Evolutionary conservation across 2,329 filamentous ascomycete genomes (phyloP).

Genomic region (Fusarium marasasianum): DNA sequence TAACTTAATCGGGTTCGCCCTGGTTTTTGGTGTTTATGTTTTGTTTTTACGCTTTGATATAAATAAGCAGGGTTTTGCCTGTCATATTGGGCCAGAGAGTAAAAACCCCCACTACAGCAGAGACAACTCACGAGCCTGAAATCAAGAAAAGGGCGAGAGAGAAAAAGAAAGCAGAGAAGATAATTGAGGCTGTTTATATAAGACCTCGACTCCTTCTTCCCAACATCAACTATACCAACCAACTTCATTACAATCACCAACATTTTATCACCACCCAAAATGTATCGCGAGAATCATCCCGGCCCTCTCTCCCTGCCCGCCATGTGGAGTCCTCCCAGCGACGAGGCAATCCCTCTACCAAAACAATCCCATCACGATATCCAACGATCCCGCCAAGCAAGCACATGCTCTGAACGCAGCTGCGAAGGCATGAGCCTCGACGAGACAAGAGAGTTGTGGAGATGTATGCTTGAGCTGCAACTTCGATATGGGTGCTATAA

Average conservation of each 20-base stretch:
- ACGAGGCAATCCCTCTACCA: slow-evolving; percentile 18
- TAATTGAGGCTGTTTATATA: slow-evolving; percentile 4
- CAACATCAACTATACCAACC: neutral
- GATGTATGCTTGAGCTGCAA: slow-evolving; percentile 60
- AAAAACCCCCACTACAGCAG: slow-evolving; percentile 28
- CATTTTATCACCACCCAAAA: slow-evolving; percentile 5
- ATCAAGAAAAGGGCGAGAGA: slow-evolving; percentile 2
- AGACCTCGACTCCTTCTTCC: slow-evolving; percentile 3
- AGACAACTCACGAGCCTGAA: slow-evolving; percentile 40
- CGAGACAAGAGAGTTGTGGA: slow-evolving; percentile 56
- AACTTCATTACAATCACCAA: neutral
- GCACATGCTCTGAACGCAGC: slow-evolving; percentile 45
- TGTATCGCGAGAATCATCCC: slow-evolving; percentile 38
- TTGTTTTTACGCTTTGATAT: slow-evolving; percentile 6
- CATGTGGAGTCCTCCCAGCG: slow-evolving; percentile 31
- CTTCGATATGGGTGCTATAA: slow-evolving; percentile 59
- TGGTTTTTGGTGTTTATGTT: neutral
- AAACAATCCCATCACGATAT: slow-evolving; percentile 19
- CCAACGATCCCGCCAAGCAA: slow-evolving; percentile 37
- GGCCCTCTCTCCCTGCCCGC: slow-evolving; percentile 32
- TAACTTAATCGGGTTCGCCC: neutral
- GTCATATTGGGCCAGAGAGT: slow-evolving; percentile 17
- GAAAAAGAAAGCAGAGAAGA: neutral
- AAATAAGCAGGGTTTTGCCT: slow-evolving; percentile 29
- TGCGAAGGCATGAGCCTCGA: slow-evolving; percentile 48